Evolutionary conservation across 1,139 yeast species (phyloP).

Genomic region (Ogataea hybrid): DNA sequence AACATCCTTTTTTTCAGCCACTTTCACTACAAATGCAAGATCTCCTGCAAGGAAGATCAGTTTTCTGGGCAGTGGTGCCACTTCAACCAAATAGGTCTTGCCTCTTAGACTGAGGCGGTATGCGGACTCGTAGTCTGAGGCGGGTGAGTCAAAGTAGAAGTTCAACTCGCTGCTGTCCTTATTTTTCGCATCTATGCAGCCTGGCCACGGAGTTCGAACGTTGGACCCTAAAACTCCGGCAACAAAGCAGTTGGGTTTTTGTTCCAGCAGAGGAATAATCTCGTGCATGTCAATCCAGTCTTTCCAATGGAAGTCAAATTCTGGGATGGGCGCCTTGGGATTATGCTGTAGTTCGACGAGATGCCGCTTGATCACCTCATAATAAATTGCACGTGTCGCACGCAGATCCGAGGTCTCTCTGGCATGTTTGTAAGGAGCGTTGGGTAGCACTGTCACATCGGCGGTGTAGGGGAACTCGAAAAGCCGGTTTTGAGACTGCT

Average conservation of each 20-base stretch:
- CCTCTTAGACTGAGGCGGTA: slow-evolving; percentile 35
- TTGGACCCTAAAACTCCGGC: slow-evolving; percentile 38
- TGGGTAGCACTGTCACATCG: slow-evolving; percentile 33
- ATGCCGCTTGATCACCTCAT: slow-evolving; percentile 32
- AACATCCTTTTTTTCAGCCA: slow-evolving; percentile 28
- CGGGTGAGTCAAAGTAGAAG: slow-evolving; percentile 34
- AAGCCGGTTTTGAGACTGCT: slow-evolving; percentile 11
- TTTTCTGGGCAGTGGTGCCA: slow-evolving; percentile 36
- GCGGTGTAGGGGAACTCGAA: slow-evolving; percentile 30
- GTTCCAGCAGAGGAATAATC: slow-evolving; percentile 32
- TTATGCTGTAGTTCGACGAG: slow-evolving; percentile 27
- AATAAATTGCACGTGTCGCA: slow-evolving; percentile 31
- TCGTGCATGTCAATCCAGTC: slow-evolving; percentile 37
- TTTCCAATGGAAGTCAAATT: slow-evolving; percentile 36
- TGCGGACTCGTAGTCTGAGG: slow-evolving; percentile 33
- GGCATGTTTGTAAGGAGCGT: slow-evolving; percentile 35
- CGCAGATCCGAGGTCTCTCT: slow-evolving; percentile 32
- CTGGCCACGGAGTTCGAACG: slow-evolving; percentile 37
- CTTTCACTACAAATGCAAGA: slow-evolving; percentile 35
- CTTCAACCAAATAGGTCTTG: slow-evolving; percentile 34
- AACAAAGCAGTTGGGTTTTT: slow-evolving; percentile 37
- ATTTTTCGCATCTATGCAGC: slow-evolving; percentile 31
- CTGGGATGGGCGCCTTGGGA: slow-evolving; percentile 31
- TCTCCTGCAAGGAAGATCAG: slow-evolving; percentile 36
- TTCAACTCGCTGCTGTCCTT: slow-evolving; percentile 31